Conservation (phyloP, 2,329 filamentous ascomycete species). For the Aspergillus hortae region DNA sequence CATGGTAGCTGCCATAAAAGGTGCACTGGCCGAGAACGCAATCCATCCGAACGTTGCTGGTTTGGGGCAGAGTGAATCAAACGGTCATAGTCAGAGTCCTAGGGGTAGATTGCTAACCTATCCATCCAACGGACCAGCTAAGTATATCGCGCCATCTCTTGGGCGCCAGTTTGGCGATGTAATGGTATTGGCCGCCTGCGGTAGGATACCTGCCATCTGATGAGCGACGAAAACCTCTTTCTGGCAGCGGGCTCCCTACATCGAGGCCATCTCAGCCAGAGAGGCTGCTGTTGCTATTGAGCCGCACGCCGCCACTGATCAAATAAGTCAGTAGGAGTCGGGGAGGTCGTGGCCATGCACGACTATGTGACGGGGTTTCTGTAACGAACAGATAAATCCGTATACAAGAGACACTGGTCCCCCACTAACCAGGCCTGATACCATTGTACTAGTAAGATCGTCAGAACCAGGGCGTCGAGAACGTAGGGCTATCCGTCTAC, state of each 20-base stretch:
- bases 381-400: slow-evolving; percentile 4
- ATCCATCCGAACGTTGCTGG: slow-evolving; percentile 9
- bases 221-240: neutral
- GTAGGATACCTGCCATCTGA: slow-evolving; percentile 5
- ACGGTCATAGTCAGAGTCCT: no score
- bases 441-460: neutral
- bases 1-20: slow-evolving; percentile 44
- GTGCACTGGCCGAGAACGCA: slow-evolving; percentile 28
- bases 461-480: neutral
- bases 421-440: slow-evolving; percentile 5
- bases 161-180: slow-evolving; percentile 4
- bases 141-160: neutral
- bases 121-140: slow-evolving; percentile 9
- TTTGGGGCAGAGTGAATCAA: neutral
- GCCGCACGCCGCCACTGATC: slow-evolving; percentile 4
- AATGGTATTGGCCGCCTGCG: slow-evolving; percentile 12
- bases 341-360: no score
- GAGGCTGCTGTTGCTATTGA: slow-evolving; percentile 6
- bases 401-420: slow-evolving; percentile 8
- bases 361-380: no score
- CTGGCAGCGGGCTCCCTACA: neutral
- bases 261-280: slow-evolving; percentile 6
- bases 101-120: neutral
- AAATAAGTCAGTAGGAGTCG: no score
- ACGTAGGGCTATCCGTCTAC: neutral